Percentiles rank a stretch among this genome's conserved stretches.
phyloP scores from a whole-genome alignment of 192 early-diverging fungal genomes.

The Spizellomyces punctatus region DNA sequence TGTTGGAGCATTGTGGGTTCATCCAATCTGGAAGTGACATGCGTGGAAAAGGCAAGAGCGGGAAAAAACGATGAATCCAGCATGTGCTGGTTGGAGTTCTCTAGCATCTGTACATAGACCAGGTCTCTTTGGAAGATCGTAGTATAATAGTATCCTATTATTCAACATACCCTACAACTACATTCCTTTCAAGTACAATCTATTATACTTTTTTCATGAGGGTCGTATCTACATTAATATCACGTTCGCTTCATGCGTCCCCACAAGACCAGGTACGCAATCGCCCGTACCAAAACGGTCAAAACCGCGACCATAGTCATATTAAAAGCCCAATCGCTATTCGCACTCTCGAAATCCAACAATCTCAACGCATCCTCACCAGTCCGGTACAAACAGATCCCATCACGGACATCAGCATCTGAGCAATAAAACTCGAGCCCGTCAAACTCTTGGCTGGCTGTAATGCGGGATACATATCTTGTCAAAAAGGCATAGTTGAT shows the following conservation, averaged over 20 bases:
- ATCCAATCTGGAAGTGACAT: background rate
- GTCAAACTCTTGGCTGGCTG: constrained; percentile 27
- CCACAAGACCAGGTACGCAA: constrained; percentile 24
- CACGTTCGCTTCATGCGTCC: too few species aligned
- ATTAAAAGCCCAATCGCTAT: constrained; percentile 11
- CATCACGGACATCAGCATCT: constrained; percentile 12
- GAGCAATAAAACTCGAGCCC: constrained; percentile 26
- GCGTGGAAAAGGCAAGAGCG: background rate
- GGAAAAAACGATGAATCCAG: background rate
- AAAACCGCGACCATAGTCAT: constrained; percentile 31
- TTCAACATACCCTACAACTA: background rate
- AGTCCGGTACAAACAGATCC: constrained; percentile 34
- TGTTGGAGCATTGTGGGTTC: constrained; percentile 69
- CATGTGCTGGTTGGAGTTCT: background rate
- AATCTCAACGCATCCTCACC: constrained; percentile 39
- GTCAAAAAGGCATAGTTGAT: constrained; percentile 45
- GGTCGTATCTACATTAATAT: too few species aligned
- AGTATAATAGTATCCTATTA: background rate
- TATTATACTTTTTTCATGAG: too few species aligned
- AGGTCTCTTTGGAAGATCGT: background rate
- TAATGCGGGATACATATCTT: constrained; percentile 37
- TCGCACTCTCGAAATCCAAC: constrained; percentile 28
- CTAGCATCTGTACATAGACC: background rate
- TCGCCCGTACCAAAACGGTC: constrained; percentile 21
- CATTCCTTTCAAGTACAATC: too few species aligned